Evolutionary conservation across 495 filamentous ascomycete genomes (phyloP).

Genomic region (Penicillium turbatum): DNA sequence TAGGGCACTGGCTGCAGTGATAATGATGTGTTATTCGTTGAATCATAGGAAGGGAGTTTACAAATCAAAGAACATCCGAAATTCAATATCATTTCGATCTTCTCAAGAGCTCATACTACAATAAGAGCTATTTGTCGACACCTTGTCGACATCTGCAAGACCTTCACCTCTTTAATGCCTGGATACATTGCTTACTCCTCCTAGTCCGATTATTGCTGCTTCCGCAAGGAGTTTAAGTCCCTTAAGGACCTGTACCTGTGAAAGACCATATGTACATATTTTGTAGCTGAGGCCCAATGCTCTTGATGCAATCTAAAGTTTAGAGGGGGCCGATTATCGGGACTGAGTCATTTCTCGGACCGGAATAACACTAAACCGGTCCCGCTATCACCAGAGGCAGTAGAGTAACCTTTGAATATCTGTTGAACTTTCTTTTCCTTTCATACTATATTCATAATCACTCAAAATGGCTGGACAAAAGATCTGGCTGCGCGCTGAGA

Average conservation of each 20-base stretch:
- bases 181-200: too few relatives aligned
- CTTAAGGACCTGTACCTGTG: too few relatives aligned
- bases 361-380: constrained; percentile 31
- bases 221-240: too few relatives aligned
- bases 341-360: constrained; percentile 36
- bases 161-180: too few relatives aligned
- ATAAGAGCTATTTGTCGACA: too few relatives aligned
- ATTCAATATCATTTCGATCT: background rate
- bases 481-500: constrained; percentile 49
- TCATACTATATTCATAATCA: constrained; percentile 9
- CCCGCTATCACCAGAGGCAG: constrained; percentile 31
- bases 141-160: too few relatives aligned
- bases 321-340: constrained; percentile 13
- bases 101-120: too few relatives aligned
- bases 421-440: constrained; percentile 1
- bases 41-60: too few relatives aligned
- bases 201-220: too few relatives aligned
- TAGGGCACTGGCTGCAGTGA: background rate
- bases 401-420: background rate
- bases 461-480: constrained; percentile 40
- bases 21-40: too few relatives aligned
- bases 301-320: background rate
- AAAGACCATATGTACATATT: too few relatives aligned
- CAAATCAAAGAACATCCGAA: background rate
- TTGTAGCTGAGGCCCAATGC: background rate